Conservation (phyloP, 2,329 filamentous ascomycete genomes). For the Aspergillus intermedius region DNA sequence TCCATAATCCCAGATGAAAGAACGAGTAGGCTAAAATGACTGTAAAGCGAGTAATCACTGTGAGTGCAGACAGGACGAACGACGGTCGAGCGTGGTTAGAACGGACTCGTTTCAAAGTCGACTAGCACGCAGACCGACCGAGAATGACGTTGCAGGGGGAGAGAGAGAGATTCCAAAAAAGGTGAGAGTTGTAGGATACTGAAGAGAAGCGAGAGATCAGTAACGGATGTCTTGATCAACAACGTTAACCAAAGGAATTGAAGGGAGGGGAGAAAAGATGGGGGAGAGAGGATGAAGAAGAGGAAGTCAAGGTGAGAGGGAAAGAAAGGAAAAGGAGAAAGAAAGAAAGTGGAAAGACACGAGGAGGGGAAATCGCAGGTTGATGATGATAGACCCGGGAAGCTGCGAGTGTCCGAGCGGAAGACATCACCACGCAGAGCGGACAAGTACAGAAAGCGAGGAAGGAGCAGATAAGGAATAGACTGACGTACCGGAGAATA, state of each 20-base stretch:
- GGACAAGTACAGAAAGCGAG: conserved; percentile 3
- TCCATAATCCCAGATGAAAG: conserved; percentile 49
- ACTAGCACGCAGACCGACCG: conserved; percentile 22
- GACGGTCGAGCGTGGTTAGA: conserved; percentile 19
- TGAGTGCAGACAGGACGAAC: conserved; percentile 7
- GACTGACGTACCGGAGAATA: not conserved
- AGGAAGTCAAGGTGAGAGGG: conserved; percentile 2
- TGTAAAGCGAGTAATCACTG: conserved; percentile 16
- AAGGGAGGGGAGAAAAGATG: not conserved
- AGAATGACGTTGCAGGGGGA: conserved; percentile 6
- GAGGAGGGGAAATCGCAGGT: conserved; percentile 2
- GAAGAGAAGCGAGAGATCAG: conserved; percentile 13
- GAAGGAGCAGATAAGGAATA: conserved; percentile 1
- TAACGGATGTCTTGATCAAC: not conserved
- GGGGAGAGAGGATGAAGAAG: not conserved
- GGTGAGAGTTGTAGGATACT: not conserved
- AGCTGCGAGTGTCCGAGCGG: conserved; percentile 15
- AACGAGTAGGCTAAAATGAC: conserved; percentile 9
- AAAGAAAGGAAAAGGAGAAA: conserved; percentile 1
- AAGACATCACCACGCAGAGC: conserved; percentile 9
- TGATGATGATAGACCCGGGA: conserved; percentile 10
- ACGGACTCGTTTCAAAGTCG: conserved; percentile 12
- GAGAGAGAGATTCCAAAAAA: not conserved
- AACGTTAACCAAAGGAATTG: no score
- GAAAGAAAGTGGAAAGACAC: conserved; percentile 7